Conservation (phyloP, 169 alveolate genomes). For the Cryptosporidium canis region DNA sequence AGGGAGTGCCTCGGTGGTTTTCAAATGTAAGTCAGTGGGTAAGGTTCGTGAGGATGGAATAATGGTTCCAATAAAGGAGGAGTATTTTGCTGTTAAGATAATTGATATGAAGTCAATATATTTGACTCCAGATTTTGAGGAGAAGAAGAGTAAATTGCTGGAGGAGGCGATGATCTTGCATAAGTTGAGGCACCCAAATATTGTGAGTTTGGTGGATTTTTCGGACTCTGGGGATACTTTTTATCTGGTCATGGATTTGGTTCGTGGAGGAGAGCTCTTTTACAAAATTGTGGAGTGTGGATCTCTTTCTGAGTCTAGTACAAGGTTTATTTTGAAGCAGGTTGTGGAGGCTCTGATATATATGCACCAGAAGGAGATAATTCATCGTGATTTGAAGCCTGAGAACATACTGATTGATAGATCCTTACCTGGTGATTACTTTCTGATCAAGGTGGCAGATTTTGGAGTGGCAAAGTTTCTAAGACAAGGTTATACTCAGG, state of each 20-base stretch:
- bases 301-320: conserved; percentile 78
- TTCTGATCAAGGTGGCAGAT: conserved; percentile 76
- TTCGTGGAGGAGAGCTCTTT: conserved; percentile 91
- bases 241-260: conserved; percentile 86
- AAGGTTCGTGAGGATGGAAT: conserved; percentile 36
- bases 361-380: conserved; percentile 83
- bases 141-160: conserved; percentile 66
- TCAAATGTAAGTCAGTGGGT: conserved; percentile 34
- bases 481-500: conserved; percentile 63
- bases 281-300: conserved; percentile 85
- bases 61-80: conserved; percentile 44
- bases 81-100: conserved; percentile 62
- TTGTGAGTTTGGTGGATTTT: conserved; percentile 81
- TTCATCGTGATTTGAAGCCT: conserved; percentile 92
- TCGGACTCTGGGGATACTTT: conserved; percentile 82
- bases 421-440: conserved; percentile 73
- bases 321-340: conserved; percentile 82
- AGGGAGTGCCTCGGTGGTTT: conserved; percentile 71
- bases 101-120: conserved; percentile 18
- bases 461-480: conserved; percentile 78
- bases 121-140: conserved; percentile 31
- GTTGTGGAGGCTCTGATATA: conserved; percentile 81
- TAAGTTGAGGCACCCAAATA: conserved; percentile 80
- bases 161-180: conserved; percentile 81
- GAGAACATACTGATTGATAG: conserved; percentile 89